Percentiles rank a stretch among this genome's conserved stretches.
phyloP scores from a whole-genome alignment of 1,284 basidiomycete genomes.

The Quambalaria eucalypti region DNA sequence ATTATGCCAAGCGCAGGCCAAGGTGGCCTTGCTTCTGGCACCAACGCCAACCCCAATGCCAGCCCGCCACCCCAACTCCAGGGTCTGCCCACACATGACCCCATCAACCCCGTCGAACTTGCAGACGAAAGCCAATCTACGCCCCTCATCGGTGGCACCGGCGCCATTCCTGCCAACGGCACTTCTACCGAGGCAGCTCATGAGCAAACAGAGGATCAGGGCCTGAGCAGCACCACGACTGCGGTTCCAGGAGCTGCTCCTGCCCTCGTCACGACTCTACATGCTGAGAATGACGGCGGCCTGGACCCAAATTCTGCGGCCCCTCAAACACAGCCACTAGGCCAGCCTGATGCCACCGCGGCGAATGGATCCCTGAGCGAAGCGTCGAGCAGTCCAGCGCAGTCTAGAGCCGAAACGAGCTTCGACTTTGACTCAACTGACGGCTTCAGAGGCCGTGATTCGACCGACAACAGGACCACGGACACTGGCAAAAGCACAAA shows the following conservation, averaged over 20 bases:
- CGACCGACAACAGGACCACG: conserved; percentile 30
- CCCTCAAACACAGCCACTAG: too few species aligned
- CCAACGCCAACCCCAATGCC: too few species aligned
- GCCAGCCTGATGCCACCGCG: not conserved
- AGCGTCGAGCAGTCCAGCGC: not conserved
- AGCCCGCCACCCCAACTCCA: conserved; percentile 24
- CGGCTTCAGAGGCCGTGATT: conserved; percentile 12
- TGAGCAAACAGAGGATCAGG: too few species aligned
- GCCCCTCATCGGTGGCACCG: too few species aligned
- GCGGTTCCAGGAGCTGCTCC: too few species aligned
- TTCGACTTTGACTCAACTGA: conserved; percentile 3
- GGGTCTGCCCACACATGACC: conserved; percentile 20
- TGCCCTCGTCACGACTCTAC: not conserved
- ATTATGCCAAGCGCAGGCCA: conserved; percentile 9
- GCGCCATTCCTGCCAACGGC: conserved; percentile 7
- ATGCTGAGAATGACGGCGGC: not conserved
- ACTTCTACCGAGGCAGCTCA: not conserved
- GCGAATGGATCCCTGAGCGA: not conserved
- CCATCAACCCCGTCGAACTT: conserved; percentile 20
- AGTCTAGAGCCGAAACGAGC: conserved; percentile 15
- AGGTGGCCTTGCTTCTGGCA: too few species aligned
- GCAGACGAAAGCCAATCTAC: too few species aligned
- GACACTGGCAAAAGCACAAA: conserved; percentile 67
- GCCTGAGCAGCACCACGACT: too few species aligned
- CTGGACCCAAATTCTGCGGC: too few species aligned